Evolutionary conservation across 345 rosid genomes (phyloP).

Genomic region (Salix purpurea): DNA sequence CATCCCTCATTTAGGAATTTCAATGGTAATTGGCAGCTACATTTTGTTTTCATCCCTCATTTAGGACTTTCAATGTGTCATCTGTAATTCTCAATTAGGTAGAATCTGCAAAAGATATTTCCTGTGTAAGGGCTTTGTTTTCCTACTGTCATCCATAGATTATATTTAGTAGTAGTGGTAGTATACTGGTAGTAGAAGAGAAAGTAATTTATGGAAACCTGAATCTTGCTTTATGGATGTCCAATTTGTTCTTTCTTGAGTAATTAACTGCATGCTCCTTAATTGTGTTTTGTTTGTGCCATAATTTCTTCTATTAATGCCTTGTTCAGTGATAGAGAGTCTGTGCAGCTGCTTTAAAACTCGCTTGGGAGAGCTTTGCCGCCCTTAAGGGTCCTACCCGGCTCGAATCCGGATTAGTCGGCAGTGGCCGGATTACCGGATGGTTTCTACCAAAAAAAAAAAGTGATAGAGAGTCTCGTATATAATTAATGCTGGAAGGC

Average conservation of each 20-base stretch:
- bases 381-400: too few species aligned
- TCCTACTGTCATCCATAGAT: not conserved
- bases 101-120: not conserved
- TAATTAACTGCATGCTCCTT: not conserved
- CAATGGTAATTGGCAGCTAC: not conserved
- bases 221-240: not conserved
- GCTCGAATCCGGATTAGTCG: too few species aligned
- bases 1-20: not conserved
- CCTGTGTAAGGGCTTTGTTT: not conserved
- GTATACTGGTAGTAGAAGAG: not conserved
- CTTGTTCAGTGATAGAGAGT: not conserved
- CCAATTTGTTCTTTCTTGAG: too few species aligned
- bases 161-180: not conserved
- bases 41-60: not conserved
- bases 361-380: too few species aligned
- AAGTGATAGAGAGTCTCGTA: not conserved
- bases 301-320: not conserved
- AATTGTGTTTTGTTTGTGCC: not conserved
- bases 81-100: not conserved
- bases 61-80: not conserved
- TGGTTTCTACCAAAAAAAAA: too few species aligned
- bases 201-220: not conserved
- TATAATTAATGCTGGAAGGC: too few species aligned
- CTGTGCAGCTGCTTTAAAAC: too few species aligned
- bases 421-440: too few species aligned